Evolutionary conservation across 257 asterid species (phyloP), one percentile per base, ranked within the genome.

Genomic region (Marsdenia floribunda): DNA sequence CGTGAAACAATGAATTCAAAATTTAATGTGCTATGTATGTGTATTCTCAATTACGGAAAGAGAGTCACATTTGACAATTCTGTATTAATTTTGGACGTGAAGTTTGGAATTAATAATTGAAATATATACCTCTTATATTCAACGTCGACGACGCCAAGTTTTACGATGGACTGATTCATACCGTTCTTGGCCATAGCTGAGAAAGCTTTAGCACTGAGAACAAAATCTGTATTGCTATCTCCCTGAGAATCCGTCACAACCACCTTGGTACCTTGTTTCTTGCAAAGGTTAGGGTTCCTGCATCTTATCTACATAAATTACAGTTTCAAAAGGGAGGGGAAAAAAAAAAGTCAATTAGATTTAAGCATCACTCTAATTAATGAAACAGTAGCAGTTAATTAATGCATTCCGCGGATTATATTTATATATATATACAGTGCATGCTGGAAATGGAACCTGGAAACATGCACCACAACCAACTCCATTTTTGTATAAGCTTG

Each of bases 381-480:
- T n/a, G n/a, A n/a, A n/a, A n/a, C n/a, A n/a, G n/a, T n/a, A n/a
- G n/a, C n/a, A n/a, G n/a, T n/a, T n/a, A n/a, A n/a, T n/a, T n/a
- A n/a, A n/a, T n/a, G n/a, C n/a, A n/a, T n/a, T n/a, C n/a, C n/a
- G n/a, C n/a, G n/a, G n/a, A n/a, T n/a, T n/a, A n/a, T n/a, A n/a
- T n/a, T n/a, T n/a, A n/a, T 37, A 37, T 37, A 37, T 37, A 37
- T 37, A 37, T 37, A 37, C 4, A 18, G 6, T 67, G 47, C 33
- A 15, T 68, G 74, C 60, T 38, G 29, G 55, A 50, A 26, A 72
- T 54, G 44, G 22, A 12, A 88, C 93, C 90, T 90, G 97, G 83
- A 90, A 93, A 84, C 97, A 93, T 3, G 96, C 96, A 5, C 97
- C 96, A 65, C 98, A 93, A 1, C 89, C 97, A 69, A 92, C 94